These are phyloP conservation scores for Drechslerella stenobrocha DNA, from an alignment of 2,329 filamentous ascomycete species.

Conservation along the genomic window DNA sequence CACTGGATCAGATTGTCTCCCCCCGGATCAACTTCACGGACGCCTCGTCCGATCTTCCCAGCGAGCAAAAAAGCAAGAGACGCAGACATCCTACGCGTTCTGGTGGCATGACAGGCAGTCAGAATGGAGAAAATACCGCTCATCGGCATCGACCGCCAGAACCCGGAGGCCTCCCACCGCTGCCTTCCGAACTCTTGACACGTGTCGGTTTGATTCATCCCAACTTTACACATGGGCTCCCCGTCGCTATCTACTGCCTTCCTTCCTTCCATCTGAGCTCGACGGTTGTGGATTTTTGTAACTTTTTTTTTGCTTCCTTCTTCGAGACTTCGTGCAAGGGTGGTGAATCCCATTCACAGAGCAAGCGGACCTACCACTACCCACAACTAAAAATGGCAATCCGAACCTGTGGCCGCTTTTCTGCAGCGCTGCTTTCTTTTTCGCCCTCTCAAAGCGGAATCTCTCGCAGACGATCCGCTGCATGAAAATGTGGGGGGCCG, in stretches of 20 bases:
- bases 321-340: neutral
- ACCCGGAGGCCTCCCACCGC: neutral
- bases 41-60: constrained; percentile 5
- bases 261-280: neutral
- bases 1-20: neutral
- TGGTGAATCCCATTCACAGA: neutral
- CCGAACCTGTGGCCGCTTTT: constrained; percentile 25
- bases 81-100: too few species aligned
- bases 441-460: constrained; percentile 41
- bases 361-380: neutral
- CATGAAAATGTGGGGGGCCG: constrained; percentile 38
- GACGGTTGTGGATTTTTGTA: too few species aligned
- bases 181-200: neutral
- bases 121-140: constrained; percentile 5
- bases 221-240: neutral
- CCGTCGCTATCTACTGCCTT: neutral
- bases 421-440: neutral
- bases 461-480: constrained; percentile 43
- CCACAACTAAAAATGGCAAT: constrained; percentile 38
- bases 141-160: constrained; percentile 5
- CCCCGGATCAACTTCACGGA: neutral
- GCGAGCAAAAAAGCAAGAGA: neutral
- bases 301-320: neutral
- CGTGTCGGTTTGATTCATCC: constrained; percentile 5
- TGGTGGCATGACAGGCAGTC: neutral